These are phyloP conservation scores for Fistulinella prunicolor DNA, from an alignment of 768 basidiomycete species.

Conservation along the genomic window DNA sequence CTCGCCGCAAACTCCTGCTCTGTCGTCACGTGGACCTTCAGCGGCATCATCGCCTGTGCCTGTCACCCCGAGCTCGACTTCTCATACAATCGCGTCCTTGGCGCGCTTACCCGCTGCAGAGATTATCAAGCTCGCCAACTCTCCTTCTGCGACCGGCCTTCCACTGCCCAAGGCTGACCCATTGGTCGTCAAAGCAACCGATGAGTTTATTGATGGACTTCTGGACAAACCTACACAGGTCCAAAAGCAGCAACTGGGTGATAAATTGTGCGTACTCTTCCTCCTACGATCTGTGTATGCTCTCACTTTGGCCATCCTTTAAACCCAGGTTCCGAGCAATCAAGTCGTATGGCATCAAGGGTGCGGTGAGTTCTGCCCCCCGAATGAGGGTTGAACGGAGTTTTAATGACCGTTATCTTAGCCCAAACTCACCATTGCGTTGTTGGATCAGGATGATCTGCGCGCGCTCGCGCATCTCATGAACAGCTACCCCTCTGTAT, in stretches of 20 bases:
- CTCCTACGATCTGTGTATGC: constrained; percentile 10
- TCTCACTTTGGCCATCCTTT: constrained; percentile 21
- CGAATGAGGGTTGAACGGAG: background rate
- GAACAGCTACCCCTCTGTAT: constrained; percentile 79
- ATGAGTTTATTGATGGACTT: constrained; percentile 67
- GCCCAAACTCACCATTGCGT: constrained; percentile 82
- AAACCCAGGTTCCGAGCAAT: constrained; percentile 48
- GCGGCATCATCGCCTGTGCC: constrained; percentile 70
- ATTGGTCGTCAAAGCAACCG: constrained; percentile 62
- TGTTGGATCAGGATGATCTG: constrained; percentile 84
- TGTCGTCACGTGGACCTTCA: constrained; percentile 72
- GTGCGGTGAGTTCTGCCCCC: constrained; percentile 48
- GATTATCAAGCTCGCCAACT: constrained; percentile 64
- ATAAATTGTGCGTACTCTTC: constrained; percentile 57
- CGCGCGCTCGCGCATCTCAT: constrained; percentile 80
- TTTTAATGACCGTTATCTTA: constrained; percentile 27
- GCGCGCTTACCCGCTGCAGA: constrained; percentile 73
- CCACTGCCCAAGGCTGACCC: constrained; percentile 71
- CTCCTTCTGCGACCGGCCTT: constrained; percentile 44
- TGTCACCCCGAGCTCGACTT: constrained; percentile 48
- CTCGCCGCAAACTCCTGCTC: constrained; percentile 72
- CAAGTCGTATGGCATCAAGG: constrained; percentile 81
- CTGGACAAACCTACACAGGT: constrained; percentile 50
- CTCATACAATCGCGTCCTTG: constrained; percentile 66
- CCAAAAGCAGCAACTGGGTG: constrained; percentile 80